Evolutionary conservation across 495 filamentous ascomycete species (phyloP), one percentile per base, ranked within the genome.

Genomic region (Xylaria venustula): DNA sequence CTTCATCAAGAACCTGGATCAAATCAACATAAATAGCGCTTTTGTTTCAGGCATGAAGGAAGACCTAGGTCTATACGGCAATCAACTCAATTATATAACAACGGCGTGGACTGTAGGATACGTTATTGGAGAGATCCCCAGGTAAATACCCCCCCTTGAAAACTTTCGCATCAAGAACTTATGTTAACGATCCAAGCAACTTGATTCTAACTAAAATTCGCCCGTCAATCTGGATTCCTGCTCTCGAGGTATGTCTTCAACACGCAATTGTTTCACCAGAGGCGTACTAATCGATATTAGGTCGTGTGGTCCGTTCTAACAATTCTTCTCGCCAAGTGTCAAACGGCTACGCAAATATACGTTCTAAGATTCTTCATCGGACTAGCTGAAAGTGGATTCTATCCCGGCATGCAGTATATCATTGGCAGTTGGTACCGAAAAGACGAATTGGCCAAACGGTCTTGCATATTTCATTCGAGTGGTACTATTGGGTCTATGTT

Each of bases 101-200:
- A 79, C 81, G 2, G 78, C 73, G 53, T 89, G 83, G 81, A 88
- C 85, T 0, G 79, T 87, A 15, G 87, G 86, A 14, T 85, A 87
- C 61, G 80, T 88, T 2, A 75, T 88, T 44, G 85, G 85, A 12
- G 77, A 88, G 61, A 81, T 88, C 36, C 86, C 85, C 0, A 82
- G 78, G 67, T 67, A 37, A 40, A n/a, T n/a, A n/a, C n/a, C n/a
- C n/a, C n/a, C n/a, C n/a, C n/a, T n/a, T n/a, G 54, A 41, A 7
- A n/a, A 9, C 60, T 73, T 78, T 2, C 73, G 74, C 23, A 77
- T 73, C 12, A 22, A 36, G 6, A 19, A n/a, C 5, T 32, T 22
- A 5, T 30, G 40, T 46, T 70, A 46, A 70, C 25, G 4, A 37
- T 26, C 45, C 1, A 19, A 70, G 68, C 20, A 78, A 78, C 23